These are phyloP conservation scores for Scheffersomyces amazonensis DNA, from an alignment of 805 yeast genomes.

Conservation along the genomic window DNA sequence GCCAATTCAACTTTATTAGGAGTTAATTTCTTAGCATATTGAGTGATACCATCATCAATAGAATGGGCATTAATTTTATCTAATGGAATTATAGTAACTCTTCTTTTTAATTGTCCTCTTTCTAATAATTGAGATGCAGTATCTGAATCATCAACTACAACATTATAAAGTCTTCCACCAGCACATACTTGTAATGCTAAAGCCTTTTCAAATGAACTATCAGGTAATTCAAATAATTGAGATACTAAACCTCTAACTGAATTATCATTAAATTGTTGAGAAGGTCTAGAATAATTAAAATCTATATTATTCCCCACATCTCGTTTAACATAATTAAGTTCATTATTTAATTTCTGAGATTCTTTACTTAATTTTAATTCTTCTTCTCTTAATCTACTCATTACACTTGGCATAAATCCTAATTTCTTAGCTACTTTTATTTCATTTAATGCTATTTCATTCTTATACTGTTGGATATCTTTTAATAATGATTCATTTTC, in stretches of 20 bases:
- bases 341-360: slow-evolving; percentile 40
- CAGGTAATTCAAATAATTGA: slow-evolving; percentile 66
- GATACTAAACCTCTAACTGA: slow-evolving; percentile 89
- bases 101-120: slow-evolving; percentile 68
- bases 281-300: slow-evolving; percentile 68
- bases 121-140: slow-evolving; percentile 84
- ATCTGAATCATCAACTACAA: slow-evolving; percentile 84
- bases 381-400: slow-evolving; percentile 42
- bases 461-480: slow-evolving; percentile 43
- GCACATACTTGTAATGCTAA: slow-evolving; percentile 91
- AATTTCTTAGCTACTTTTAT: slow-evolving; percentile 42
- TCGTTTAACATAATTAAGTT: slow-evolving; percentile 56
- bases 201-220: slow-evolving; percentile 56
- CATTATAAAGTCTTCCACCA: slow-evolving; percentile 85
- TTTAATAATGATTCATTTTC: slow-evolving; percentile 42
- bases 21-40: slow-evolving; percentile 69
- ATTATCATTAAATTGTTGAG: slow-evolving; percentile 52
- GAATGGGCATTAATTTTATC: slow-evolving; percentile 73
- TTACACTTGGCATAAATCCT: slow-evolving; percentile 55
- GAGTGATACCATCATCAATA: slow-evolving; percentile 49
- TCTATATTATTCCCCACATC: slow-evolving; percentile 65
- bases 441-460: slow-evolving; percentile 31
- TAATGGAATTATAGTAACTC: slow-evolving; percentile 90
- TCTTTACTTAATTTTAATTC: slow-evolving; percentile 45
- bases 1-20: slow-evolving; percentile 92